Evolutionary conservation across 2,329 filamentous ascomycete species (phyloP).

Genomic region (Acrodontium crateriforme): DNA sequence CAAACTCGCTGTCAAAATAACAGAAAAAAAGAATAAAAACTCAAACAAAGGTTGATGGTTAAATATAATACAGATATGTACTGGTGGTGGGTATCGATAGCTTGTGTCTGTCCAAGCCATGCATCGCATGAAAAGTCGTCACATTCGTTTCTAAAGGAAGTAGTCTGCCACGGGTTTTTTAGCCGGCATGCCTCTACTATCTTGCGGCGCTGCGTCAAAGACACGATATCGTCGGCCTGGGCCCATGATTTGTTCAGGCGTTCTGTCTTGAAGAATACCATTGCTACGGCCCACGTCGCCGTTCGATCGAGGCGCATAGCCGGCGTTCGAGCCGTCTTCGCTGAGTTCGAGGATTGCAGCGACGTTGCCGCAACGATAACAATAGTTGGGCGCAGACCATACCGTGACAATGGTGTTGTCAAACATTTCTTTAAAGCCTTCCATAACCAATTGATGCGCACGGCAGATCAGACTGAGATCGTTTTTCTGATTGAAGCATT

Average conservation of each 20-base stretch:
- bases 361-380: constrained; percentile 40
- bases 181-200: constrained; percentile 91
- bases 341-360: constrained; percentile 86
- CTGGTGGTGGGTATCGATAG: no score
- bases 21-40: no score
- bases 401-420: constrained; percentile 91
- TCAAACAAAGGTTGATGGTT: no score
- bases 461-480: constrained; percentile 83
- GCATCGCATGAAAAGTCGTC: no score
- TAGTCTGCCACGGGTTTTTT: constrained; percentile 98
- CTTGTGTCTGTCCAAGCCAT: no score
- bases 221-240: constrained; percentile 85
- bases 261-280: constrained; percentile 29
- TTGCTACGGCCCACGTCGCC: constrained; percentile 46
- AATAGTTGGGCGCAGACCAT: constrained; percentile 42
- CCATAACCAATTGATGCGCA: constrained; percentile 96
- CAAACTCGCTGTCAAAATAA: no score
- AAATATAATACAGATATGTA: no score
- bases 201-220: constrained; percentile 92
- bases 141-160: constrained; percentile 69
- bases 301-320: constrained; percentile 42
- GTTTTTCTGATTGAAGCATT: constrained; percentile 88
- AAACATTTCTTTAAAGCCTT: constrained; percentile 99
- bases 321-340: constrained; percentile 54
- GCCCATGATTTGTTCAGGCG: constrained; percentile 38